Conservation (phyloP, 352 stramenopile species). For the Peronosclerospora sorghi region DNA sequence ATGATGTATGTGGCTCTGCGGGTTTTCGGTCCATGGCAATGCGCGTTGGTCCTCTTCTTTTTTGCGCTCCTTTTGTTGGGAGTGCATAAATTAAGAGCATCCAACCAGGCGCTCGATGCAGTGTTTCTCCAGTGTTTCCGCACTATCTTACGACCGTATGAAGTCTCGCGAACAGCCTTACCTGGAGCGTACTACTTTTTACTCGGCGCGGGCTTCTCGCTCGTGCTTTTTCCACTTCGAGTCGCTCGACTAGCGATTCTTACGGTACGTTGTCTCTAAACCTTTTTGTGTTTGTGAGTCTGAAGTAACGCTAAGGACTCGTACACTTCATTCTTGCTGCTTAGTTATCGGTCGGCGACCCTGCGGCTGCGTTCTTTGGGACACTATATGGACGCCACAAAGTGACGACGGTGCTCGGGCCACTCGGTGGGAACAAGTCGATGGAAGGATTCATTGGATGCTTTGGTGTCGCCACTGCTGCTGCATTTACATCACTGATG, state of each 20-base stretch:
- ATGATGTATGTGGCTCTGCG: conserved; percentile 34
- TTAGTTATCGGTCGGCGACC: conserved; percentile 47
- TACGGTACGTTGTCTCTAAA: conserved; percentile 23
- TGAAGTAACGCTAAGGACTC: neutral
- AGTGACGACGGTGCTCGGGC: conserved; percentile 11
- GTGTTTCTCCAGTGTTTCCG: conserved; percentile 33
- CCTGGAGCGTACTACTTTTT: conserved; percentile 56
- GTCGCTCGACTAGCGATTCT: conserved; percentile 44
- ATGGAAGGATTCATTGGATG: conserved; percentile 37
- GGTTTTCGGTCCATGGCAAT: conserved; percentile 13
- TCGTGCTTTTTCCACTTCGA: conserved; percentile 24
- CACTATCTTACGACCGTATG: conserved; percentile 33
- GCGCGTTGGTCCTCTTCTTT: conserved; percentile 18
- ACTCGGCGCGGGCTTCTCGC: conserved; percentile 27
- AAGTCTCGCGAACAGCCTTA: conserved; percentile 24
- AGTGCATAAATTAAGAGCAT: conserved; percentile 23
- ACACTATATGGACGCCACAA: conserved; percentile 32
- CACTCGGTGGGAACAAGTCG: conserved; percentile 25
- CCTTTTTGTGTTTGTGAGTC: too few species aligned
- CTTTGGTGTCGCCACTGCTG: conserved; percentile 12
- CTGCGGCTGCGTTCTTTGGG: conserved; percentile 34
- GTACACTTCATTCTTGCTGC: neutral
- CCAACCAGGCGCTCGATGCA: conserved; percentile 17
- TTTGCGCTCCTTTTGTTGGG: conserved; percentile 28
- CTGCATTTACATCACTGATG: conserved; percentile 14